These are phyloP conservation scores for Apiotrichum domesticum DNA, from an alignment of 1,284 basidiomycete species.

Conservation along the genomic window DNA sequence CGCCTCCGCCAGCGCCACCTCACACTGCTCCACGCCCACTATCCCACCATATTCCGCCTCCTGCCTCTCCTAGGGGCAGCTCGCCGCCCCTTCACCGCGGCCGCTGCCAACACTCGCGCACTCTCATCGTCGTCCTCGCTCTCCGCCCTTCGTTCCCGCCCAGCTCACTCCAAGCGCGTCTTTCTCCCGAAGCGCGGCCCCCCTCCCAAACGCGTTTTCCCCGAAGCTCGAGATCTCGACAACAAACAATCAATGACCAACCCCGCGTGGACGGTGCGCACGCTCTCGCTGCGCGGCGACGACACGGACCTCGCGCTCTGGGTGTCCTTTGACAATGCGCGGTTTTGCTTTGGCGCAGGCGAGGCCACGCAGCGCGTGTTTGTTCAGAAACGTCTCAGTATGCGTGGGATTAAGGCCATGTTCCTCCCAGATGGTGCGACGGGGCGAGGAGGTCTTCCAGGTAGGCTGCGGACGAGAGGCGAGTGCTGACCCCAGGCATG, in stretches of 20 bases:
- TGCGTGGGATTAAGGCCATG: conserved; percentile 61
- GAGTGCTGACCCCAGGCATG: conserved; percentile 53
- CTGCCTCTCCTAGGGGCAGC: not conserved
- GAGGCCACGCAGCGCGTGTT: conserved; percentile 72
- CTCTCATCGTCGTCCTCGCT: no score
- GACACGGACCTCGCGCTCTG: conserved; percentile 73
- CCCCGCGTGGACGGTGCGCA: conserved; percentile 41
- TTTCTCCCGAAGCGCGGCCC: no score
- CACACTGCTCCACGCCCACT: not conserved
- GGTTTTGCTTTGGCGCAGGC: conserved; percentile 80
- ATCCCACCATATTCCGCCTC: not conserved
- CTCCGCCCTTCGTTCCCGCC: no score
- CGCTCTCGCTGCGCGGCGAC: conserved; percentile 52
- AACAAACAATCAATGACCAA: not conserved
- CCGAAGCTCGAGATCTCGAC: no score
- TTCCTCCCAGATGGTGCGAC: conserved; percentile 66
- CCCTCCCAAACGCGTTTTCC: no score
- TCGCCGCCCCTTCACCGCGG: not conserved
- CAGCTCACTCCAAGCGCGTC: no score
- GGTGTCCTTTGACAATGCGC: conserved; percentile 65
- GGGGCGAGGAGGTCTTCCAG: conserved; percentile 59
- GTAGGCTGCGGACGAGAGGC: conserved; percentile 43
- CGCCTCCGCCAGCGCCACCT: not conserved
- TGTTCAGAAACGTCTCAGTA: conserved; percentile 59
- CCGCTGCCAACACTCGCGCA: not conserved